These are phyloP conservation scores for Triticum monococcum DNA, from an alignment of 176 grass and related monocot species.

Conservation along the genomic window DNA sequence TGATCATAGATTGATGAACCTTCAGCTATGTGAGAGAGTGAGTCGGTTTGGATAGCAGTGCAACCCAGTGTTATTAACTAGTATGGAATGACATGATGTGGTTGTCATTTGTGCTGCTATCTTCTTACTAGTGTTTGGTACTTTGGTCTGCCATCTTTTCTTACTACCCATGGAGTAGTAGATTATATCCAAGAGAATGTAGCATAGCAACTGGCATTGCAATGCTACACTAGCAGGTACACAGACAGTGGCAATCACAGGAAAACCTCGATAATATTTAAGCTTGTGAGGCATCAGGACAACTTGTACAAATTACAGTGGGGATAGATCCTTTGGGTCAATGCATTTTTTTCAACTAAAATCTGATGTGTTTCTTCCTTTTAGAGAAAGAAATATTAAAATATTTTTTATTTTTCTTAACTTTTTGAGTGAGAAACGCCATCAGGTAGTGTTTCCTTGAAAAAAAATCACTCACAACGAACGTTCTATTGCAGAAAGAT, in stretches of 20 bases:
- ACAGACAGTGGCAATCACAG: background rate
- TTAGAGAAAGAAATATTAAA: too few relatives aligned
- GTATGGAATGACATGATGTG: background rate
- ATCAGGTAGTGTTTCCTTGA: too few relatives aligned
- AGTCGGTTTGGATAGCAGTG: conserved; percentile 27
- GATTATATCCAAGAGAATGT: background rate
- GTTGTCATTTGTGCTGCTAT: background rate
- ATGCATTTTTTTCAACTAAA: background rate
- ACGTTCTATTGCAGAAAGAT: too few relatives aligned
- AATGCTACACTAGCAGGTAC: too few relatives aligned
- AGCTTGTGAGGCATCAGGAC: background rate
- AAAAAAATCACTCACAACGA: too few relatives aligned
- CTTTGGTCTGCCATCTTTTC: background rate
- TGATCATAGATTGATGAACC: conserved; percentile 31
- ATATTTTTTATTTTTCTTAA: background rate
- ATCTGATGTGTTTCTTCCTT: background rate
- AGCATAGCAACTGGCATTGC: background rate
- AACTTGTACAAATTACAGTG: background rate
- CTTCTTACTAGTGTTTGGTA: background rate
- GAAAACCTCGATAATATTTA: background rate
- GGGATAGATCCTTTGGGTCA: too few relatives aligned
- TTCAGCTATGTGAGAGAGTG: conserved; percentile 21
- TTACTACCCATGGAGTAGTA: background rate
- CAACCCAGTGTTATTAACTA: background rate
- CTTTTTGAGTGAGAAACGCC: too few relatives aligned